Conservation (phyloP, 2,329 filamentous ascomycete species). For the Epichloe baconii region DNA sequence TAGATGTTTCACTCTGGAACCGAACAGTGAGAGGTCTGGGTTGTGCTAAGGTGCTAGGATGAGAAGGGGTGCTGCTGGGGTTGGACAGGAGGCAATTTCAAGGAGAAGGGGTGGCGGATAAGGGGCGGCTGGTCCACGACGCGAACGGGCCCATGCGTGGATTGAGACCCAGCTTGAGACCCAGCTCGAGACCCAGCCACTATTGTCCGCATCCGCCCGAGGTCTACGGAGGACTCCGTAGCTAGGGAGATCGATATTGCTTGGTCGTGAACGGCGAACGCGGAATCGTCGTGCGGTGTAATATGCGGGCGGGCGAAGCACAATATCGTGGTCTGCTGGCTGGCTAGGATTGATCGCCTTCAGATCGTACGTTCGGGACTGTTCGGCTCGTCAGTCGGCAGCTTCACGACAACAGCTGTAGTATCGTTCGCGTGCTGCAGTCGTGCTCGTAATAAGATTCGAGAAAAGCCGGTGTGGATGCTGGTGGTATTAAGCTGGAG, state of each 20-base stretch:
- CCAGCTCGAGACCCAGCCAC: neutral
- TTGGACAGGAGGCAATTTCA: conserved; percentile 14
- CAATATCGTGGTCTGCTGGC: neutral
- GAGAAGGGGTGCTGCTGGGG: conserved; percentile 9
- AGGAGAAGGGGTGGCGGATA: conserved; percentile 10
- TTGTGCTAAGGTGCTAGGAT: conserved; percentile 11
- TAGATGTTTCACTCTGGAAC: conserved; percentile 10
- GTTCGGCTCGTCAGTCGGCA: neutral
- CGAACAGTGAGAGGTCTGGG: neutral
- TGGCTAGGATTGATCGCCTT: neutral
- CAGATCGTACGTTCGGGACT: neutral
- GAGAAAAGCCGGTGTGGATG: no score
- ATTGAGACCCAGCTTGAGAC: conserved; percentile 7
- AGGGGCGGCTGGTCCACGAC: conserved; percentile 1
- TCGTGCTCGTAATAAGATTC: neutral
- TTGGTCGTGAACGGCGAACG: neutral
- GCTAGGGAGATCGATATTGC: neutral
- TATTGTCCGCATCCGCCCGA: neutral
- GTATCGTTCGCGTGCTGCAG: neutral
- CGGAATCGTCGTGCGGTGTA: neutral
- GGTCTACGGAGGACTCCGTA: neutral
- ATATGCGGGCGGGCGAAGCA: neutral
- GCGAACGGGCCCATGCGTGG: conserved; percentile 6
- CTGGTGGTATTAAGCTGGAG: neutral
- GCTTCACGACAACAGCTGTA: no score